phyloP scores from a whole-genome alignment of 2,329 filamentous ascomycete species.

The Fusarium lyarnte region DNA sequence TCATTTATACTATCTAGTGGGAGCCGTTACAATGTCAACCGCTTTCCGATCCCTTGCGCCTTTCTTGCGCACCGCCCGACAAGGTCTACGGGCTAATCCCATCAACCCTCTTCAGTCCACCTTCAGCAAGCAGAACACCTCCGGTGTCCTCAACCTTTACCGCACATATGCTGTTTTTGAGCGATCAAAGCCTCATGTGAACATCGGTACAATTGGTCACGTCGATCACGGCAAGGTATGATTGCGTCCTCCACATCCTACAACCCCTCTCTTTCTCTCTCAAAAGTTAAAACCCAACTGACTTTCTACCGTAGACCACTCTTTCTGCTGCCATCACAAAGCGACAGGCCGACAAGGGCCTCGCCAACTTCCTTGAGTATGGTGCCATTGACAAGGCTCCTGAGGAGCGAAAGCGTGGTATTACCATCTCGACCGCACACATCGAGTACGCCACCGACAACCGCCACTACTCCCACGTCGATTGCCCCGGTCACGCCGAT shows the following conservation, averaged over 20 bases:
- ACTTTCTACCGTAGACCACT: slow-evolving; percentile 74
- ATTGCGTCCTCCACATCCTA: background rate
- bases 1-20: slow-evolving; percentile 37
- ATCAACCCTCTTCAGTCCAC: slow-evolving; percentile 81
- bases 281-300: slow-evolving; percentile 18
- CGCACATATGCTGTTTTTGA: slow-evolving; percentile 78
- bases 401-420: slow-evolving; percentile 99
- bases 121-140: slow-evolving; percentile 69
- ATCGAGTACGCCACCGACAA: slow-evolving; percentile 96
- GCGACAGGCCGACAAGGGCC: slow-evolving; percentile 92
- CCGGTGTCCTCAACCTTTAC: slow-evolving; percentile 72
- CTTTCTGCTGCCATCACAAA: slow-evolving; percentile 99
- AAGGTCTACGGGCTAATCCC: slow-evolving; percentile 74
- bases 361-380: slow-evolving; percentile 96
- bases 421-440: slow-evolving; percentile 98
- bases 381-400: slow-evolving; percentile 98
- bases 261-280: background rate
- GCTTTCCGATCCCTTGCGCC: slow-evolving; percentile 81
- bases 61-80: slow-evolving; percentile 83
- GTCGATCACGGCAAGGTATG: slow-evolving; percentile 98
- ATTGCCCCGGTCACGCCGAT: slow-evolving; percentile 99
- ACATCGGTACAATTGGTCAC: slow-evolving; percentile 99
- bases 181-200: slow-evolving; percentile 96
- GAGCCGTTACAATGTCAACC: slow-evolving; percentile 73
- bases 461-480: slow-evolving; percentile 99